phyloP scores from a whole-genome alignment of 805 yeast species.

The Gaillardinia entomophila region DNA sequence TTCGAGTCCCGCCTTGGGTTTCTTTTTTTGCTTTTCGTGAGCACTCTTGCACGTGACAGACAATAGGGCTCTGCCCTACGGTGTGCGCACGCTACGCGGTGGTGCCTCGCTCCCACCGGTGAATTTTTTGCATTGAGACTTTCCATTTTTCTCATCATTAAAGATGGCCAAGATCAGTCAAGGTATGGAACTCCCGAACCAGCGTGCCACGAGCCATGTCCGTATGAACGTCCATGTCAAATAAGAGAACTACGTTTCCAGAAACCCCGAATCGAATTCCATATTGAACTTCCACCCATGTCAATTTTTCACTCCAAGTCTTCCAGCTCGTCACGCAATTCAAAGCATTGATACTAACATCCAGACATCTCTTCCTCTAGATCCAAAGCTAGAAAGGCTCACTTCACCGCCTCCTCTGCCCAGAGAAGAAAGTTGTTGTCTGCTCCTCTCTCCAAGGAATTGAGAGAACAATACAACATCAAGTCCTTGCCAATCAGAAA shows the following conservation, averaged over 20 bases:
- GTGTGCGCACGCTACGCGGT: no score
- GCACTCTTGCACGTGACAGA: no score
- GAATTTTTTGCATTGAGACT: background rate
- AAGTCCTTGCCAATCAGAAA: slow-evolving; percentile 95
- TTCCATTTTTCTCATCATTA: slow-evolving; percentile 4
- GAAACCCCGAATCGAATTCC: background rate
- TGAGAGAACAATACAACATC: slow-evolving; percentile 94
- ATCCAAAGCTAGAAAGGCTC: slow-evolving; percentile 99
- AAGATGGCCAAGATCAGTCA: slow-evolving; percentile 62
- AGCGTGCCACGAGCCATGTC: no score
- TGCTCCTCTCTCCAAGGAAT: slow-evolving; percentile 98
- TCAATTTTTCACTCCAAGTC: background rate
- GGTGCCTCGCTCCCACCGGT: background rate
- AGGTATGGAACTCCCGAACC: no score
- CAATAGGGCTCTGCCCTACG: background rate
- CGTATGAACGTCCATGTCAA: no score
- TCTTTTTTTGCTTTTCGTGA: slow-evolving; percentile 4
- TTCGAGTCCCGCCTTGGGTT: slow-evolving; percentile 75
- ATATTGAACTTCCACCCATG: background rate
- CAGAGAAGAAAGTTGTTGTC: slow-evolving; percentile 92
- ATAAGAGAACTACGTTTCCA: no score
- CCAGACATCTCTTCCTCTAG: slow-evolving; percentile 98
- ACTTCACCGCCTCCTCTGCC: slow-evolving; percentile 96
- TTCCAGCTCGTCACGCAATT: no score
- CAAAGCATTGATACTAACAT: slow-evolving; percentile 32